Base-by-base conservation (phyloP, 2,329 filamentous ascomycete species). In the Apiospora saccharicola region DNA sequence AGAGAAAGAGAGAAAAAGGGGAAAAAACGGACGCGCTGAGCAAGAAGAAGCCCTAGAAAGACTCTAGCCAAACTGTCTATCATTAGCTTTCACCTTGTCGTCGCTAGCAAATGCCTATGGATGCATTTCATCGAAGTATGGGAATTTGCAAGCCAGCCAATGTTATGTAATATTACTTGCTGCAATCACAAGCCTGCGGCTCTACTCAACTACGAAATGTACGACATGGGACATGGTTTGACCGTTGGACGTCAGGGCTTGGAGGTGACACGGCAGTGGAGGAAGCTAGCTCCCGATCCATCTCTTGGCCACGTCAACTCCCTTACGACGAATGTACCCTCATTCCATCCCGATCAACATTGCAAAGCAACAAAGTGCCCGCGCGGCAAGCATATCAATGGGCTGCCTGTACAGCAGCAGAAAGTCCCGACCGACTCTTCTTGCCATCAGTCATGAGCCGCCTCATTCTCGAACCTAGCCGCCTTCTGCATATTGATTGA, bases 221-320 rank as follows among this genome's bases (percentile, higher is more conserved):
- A 34, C 53, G 53, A 61, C 53, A 30, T 26, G 24, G 37, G 37
- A 51, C 47, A 16, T 37, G 53, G 30, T 37, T 37, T 61, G 53
- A 61, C 53, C 53, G 53, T 61, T 61, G 34, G 53, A 61, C 53
- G 53, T 61, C 53, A 16, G 30, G 53, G 19, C 30, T 12, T 22
- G 7, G 26, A 30, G 16, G 53, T 61, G 53, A 61, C 53, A 61
- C 53, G 30, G 53, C 30, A 61, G 53, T 61, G 53, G 30, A 61
- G 51, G 51, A 16, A 57, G 30, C 53, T 61, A 61, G 34, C 30
- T 37, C 53, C 53, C 26, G 53, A 37, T 37, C 53, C 53, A 61
- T 61, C 53, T 61, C 53, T 61, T 61, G 30, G 53, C 26, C 53
- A 37, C 53, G 53, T 34, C 53, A 61, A 61, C 53, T 37, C 53